phyloP scores from a whole-genome alignment of 73 alveolate genomes.

The Paramecium octaurelia region DNA sequence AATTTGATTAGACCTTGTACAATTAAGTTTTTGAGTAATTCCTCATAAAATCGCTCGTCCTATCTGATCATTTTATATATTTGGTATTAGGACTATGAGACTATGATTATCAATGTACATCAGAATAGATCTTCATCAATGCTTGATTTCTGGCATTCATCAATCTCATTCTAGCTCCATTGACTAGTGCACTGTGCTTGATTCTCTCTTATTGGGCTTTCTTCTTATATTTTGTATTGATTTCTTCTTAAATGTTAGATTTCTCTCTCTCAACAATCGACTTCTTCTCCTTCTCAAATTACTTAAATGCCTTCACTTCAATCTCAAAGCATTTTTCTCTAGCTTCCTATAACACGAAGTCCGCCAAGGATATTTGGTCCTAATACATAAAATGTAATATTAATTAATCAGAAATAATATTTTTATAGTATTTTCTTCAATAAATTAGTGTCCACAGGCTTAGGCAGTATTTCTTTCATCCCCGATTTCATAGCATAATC shows the following conservation, averaged over 20 bases:
- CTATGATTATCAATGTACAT: not conserved
- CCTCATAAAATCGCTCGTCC: slow-evolving; percentile 48
- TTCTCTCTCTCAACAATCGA: slow-evolving; percentile 39
- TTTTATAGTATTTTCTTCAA: not conserved
- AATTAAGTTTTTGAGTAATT: slow-evolving; percentile 46
- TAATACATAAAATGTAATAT: not conserved
- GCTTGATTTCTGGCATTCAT: slow-evolving; percentile 55
- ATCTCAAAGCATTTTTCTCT: slow-evolving; percentile 58
- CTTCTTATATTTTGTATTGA: not conserved
- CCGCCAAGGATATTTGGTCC: slow-evolving; percentile 18
- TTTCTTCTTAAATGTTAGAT: not conserved
- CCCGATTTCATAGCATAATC: slow-evolving; percentile 30
- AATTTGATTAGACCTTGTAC: slow-evolving; percentile 51
- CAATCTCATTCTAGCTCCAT: slow-evolving; percentile 7
- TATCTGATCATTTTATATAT: slow-evolving; percentile 1
- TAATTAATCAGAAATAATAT: slow-evolving; percentile 1
- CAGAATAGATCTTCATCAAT: slow-evolving; percentile 50
- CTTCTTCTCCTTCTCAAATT: slow-evolving; percentile 45
- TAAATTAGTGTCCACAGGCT: not conserved
- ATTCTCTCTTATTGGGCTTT: slow-evolving; percentile 35
- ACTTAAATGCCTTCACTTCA: slow-evolving; percentile 46
- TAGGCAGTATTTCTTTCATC: not conserved
- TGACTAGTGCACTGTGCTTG: slow-evolving; percentile 7
- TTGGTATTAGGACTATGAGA: slow-evolving; percentile 8
- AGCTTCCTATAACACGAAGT: slow-evolving; percentile 32